phyloP scores from a whole-genome alignment of 164 flowering plant genomes.

The Warburgia ugandensis region DNA sequence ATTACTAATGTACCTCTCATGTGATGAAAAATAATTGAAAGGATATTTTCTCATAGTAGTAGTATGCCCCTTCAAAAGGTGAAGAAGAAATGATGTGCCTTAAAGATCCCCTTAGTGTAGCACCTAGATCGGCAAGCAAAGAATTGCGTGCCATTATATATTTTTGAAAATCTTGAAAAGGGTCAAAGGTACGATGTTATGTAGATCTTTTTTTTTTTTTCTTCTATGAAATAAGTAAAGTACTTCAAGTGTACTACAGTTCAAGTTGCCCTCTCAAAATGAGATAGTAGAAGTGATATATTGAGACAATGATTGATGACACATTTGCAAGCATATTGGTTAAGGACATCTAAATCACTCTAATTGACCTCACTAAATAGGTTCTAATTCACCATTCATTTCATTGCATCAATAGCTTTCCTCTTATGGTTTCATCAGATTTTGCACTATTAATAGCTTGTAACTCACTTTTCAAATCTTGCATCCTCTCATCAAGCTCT shows the following conservation, averaged over 20 bases:
- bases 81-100: constrained; percentile 91
- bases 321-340: constrained; percentile 13
- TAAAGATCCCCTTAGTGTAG: constrained; percentile 88
- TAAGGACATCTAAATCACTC: too few relatives aligned
- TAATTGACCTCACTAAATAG: constrained; percentile 84
- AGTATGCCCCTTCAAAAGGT: constrained; percentile 80
- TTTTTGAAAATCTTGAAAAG: constrained; percentile 63
- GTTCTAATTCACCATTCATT: constrained; percentile 93
- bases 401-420: constrained; percentile 77
- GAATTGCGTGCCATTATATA: constrained; percentile 95
- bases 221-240: too few relatives aligned
- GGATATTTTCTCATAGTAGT: constrained; percentile 80
- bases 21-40: constrained; percentile 88
- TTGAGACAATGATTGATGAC: too few relatives aligned
- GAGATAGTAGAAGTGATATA: too few relatives aligned
- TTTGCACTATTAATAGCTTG: constrained; percentile 77
- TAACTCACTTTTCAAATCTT: constrained; percentile 77
- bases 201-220: too few relatives aligned
- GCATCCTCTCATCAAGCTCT: constrained; percentile 98
- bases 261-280: too few relatives aligned
- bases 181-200: background rate
- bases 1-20: constrained; percentile 56
- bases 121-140: constrained; percentile 92
- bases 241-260: too few relatives aligned
- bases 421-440: constrained; percentile 71